A percentile compares a stretch with the other conserved stretches of the same genome.
Conservation (phyloP, 164 flowering plant genomes). For the Tetracentron sinense region DNA sequence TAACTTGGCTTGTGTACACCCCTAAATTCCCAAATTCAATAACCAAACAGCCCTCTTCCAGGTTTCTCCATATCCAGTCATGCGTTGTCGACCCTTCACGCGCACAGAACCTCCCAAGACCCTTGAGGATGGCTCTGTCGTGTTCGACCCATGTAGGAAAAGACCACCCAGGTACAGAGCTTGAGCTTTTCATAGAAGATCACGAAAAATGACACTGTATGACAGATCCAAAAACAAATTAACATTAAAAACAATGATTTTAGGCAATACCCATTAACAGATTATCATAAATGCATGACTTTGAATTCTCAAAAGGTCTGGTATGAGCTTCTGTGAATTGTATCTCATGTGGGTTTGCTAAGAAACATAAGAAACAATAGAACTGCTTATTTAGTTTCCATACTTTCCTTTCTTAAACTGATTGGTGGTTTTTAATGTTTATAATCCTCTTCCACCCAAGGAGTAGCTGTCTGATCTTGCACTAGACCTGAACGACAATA, state of each 20-base stretch:
- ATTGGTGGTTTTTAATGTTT: too few relatives aligned
- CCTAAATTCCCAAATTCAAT: too few relatives aligned
- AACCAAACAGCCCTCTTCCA: background rate
- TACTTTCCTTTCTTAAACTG: background rate
- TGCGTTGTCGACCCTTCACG: background rate
- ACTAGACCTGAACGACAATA: too few relatives aligned
- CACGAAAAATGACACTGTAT: background rate
- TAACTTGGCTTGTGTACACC: too few relatives aligned
- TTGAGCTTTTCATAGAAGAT: background rate
- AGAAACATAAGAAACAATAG: too few relatives aligned
- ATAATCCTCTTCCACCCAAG: too few relatives aligned
- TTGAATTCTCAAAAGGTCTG: background rate
- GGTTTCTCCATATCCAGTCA: conserved; percentile 9
- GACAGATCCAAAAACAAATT: background rate
- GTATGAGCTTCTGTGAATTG: background rate
- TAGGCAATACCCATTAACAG: background rate
- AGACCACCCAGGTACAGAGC: conserved; percentile 5
- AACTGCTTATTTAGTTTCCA: background rate
- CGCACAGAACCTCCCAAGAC: background rate
- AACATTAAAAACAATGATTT: background rate
- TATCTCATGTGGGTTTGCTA: too few relatives aligned
- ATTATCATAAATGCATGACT: background rate
- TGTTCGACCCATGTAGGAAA: conserved; percentile 10
- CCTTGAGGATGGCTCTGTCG: conserved; percentile 24
- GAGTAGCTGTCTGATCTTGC: too few relatives aligned